A percentile compares a stretch with the other conserved stretches of the same genome.
Evolutionary conservation across 116 monocot genomes (phyloP).

Genomic region (Phalaenopsis hybrid): DNA sequence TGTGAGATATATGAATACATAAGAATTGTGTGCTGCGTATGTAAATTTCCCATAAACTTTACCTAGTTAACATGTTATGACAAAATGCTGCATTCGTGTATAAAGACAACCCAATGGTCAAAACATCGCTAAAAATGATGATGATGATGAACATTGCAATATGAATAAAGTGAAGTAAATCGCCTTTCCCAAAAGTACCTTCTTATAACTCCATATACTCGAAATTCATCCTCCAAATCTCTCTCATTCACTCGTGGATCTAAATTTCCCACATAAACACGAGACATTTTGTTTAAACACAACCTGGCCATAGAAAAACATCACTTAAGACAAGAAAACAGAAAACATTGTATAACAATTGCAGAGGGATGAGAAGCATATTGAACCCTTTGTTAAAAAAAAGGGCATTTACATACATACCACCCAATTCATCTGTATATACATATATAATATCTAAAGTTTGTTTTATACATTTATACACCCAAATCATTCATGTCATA

Average conservation of each 20-base stretch:
- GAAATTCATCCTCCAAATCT: constrained; percentile 21
- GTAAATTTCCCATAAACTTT: too few relatives aligned
- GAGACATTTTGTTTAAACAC: constrained; percentile 11
- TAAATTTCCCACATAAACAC: constrained; percentile 23
- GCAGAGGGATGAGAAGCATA: background rate
- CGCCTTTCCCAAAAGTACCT: constrained; percentile 1
- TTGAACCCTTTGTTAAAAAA: background rate
- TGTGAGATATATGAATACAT: too few relatives aligned
- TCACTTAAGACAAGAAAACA: background rate
- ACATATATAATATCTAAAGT: too few relatives aligned
- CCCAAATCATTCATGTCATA: too few relatives aligned
- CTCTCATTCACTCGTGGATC: constrained; percentile 19
- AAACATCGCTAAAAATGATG: background rate
- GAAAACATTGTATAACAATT: background rate
- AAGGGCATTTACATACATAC: too few relatives aligned
- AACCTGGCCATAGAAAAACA: constrained; percentile 6
- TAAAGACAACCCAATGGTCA: background rate
- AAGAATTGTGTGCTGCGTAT: too few relatives aligned
- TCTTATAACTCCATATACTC: constrained; percentile 19
- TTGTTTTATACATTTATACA: too few relatives aligned
- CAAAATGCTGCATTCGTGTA: too few relatives aligned
- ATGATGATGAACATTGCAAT: background rate
- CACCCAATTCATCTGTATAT: too few relatives aligned
- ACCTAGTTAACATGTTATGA: too few relatives aligned
- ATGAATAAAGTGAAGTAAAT: background rate